These are phyloP conservation scores for Aspergillus funiculosus DNA, from an alignment of 495 filamentous ascomycete species.

Conservation along the genomic window DNA sequence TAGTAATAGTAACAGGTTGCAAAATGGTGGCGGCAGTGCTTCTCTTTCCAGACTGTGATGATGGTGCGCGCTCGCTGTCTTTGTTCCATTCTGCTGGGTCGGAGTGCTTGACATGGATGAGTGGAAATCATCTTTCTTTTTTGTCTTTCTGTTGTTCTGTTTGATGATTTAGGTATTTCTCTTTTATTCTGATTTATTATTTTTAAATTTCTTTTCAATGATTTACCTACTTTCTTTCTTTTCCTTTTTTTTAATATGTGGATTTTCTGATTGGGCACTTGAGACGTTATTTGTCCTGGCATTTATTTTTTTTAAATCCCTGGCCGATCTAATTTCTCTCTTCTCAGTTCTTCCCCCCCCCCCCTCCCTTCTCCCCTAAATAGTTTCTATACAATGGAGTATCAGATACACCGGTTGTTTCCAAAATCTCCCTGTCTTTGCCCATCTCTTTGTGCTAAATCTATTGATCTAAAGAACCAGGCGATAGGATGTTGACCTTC, in stretches of 20 bases:
- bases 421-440: constrained; percentile 7
- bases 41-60: constrained; percentile 8
- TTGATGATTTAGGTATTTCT: constrained; percentile 4
- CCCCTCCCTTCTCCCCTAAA: background rate
- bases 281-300: constrained; percentile 4
- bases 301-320: background rate
- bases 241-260: background rate
- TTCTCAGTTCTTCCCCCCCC: background rate
- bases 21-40: constrained; percentile 7
- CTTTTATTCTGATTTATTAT: constrained; percentile 5
- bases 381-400: constrained; percentile 6
- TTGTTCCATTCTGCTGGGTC: constrained; percentile 21
- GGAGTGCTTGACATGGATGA: background rate
- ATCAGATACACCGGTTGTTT: constrained; percentile 11
- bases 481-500: background rate
- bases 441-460: constrained; percentile 17
- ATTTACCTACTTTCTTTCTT: background rate
- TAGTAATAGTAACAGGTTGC: no score
- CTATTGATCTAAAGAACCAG: background rate
- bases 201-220: constrained; percentile 4
- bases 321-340: background rate
- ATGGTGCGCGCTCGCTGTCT: constrained; percentile 12
- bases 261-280: constrained; percentile 6
- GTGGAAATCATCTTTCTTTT: constrained; percentile 8
- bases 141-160: background rate